Base-by-base conservation (phyloP, 148 eudicot species). In the Spergularia marina region DNA sequence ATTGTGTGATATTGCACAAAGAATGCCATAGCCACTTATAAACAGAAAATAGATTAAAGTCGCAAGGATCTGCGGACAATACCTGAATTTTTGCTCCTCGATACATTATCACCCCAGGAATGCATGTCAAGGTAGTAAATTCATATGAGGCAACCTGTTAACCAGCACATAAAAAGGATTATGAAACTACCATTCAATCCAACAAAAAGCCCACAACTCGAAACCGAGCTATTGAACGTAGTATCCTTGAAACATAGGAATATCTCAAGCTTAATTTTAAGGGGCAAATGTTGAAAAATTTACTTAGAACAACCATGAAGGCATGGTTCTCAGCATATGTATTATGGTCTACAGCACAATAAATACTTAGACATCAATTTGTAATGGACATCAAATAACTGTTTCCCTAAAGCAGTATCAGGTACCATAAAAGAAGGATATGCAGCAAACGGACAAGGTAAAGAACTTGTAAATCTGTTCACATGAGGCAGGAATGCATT, bases 41-140 rank as follows among this genome's bases (percentile, higher is more conserved):
- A 70, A 52, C 3, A 25, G 57, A 70, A 25, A 12, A 44, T 8
- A 61, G 34, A 69, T 39, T 60, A 49, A 10, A 20, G 39, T 17
- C 40, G 51, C 6, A 9, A 55, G 53, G 0, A 71, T 66, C 49
- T 61, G 44, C 18, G 36, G 36, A 62, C 23, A 30, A 23, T 77
- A 96, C 99, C 99, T 96, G 99, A 72, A 96, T 91, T 87, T 92
- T 96, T 64, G 99, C 99, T 74, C 99, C 99, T 83, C 97, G 90
- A 70, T 96, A 96, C 80, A 83, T 81, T 69, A 96, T 96, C 39
- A 96, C 99, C 65, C 99, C 99, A 23, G 99, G 99, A 83, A 96
- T 96, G 93, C 99, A 96, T 82, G 99, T 96, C 86, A 96, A 82
- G 49, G 99, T 96, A 47, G 99, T 96, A 80, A 96, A 96, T 79